A percentile compares a stretch with the other conserved stretches of the same genome.
Evolutionary conservation across 139 green algal genomes (phyloP).

Genomic region (Cymbomonas tetramitiformis): DNA sequence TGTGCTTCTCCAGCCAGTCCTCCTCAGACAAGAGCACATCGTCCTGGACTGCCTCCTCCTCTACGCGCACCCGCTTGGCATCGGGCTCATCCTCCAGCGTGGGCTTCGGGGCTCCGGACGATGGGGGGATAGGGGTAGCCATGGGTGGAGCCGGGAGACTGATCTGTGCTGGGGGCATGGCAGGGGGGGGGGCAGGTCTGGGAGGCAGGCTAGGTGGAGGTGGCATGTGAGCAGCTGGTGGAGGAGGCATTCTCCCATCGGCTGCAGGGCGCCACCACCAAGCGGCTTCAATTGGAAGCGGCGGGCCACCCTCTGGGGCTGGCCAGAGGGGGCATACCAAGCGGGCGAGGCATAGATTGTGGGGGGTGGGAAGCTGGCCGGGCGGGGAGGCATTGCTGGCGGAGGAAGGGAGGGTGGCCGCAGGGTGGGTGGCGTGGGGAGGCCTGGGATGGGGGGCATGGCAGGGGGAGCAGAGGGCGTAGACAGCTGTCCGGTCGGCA

Average conservation of each 20-base stretch:
- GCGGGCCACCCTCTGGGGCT: too few species aligned
- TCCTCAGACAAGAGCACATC: constrained; percentile 11
- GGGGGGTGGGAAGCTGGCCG: neutral
- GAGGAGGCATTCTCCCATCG: too few species aligned
- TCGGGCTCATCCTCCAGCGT: constrained; percentile 26
- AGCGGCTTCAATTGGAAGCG: too few species aligned
- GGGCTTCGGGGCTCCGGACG: neutral
- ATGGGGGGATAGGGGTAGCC: neutral
- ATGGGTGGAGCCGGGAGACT: too few species aligned
- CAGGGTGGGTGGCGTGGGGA: neutral
- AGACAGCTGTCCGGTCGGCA: neutral
- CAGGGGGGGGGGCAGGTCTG: too few species aligned
- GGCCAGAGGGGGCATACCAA: neutral
- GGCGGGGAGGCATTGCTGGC: neutral
- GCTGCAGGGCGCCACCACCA: too few species aligned
- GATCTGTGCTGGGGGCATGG: too few species aligned
- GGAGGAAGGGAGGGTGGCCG: neutral
- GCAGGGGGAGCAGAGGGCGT: neutral
- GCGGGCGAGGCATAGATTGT: neutral
- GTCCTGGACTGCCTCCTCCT: constrained; percentile 17
- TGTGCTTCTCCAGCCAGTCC: constrained; percentile 23
- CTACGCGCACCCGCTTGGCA: constrained; percentile 22
- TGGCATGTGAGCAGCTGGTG: too few species aligned
- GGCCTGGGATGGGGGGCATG: neutral
- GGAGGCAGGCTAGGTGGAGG: too few species aligned